Evolutionary conservation across 768 basidiomycete species (phyloP).

Genomic region (Amanita muscaria): DNA sequence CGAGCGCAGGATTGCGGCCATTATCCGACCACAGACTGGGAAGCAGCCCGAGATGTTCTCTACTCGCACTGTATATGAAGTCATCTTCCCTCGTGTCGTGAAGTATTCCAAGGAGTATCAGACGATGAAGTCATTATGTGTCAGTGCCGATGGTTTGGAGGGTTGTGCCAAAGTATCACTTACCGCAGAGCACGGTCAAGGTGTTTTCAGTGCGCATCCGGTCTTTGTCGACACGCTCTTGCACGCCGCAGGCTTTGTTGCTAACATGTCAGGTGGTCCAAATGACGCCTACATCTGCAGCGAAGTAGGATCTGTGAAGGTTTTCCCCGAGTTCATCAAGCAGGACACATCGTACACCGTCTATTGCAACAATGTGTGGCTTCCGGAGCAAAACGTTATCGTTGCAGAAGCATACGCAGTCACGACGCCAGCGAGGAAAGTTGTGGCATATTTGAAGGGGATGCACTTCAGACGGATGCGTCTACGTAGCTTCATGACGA

Average conservation of each 20-base stretch:
- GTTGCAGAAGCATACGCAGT: constrained; percentile 46
- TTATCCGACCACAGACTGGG: constrained; percentile 20
- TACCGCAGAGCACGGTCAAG: constrained; percentile 21
- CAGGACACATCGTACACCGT: constrained; percentile 36
- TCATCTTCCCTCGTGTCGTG: constrained; percentile 63
- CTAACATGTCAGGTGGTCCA: constrained; percentile 43
- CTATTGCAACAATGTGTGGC: constrained; percentile 39
- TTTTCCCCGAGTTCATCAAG: constrained; percentile 36
- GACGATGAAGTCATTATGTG: constrained; percentile 44
- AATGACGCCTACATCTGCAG: constrained; percentile 59
- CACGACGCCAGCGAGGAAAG: constrained; percentile 23
- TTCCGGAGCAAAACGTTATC: constrained; percentile 36
- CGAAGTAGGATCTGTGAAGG: constrained; percentile 38
- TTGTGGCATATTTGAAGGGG: constrained; percentile 50
- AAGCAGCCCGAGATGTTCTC: constrained; percentile 38
- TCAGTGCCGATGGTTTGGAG: constrained; percentile 38
- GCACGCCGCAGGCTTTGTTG: constrained; percentile 63
- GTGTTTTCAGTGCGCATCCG: constrained; percentile 37
- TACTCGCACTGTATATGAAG: constrained; percentile 49
- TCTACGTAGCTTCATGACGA: constrained; percentile 38
- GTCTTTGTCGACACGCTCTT: constrained; percentile 60
- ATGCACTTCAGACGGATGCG: constrained; percentile 53
- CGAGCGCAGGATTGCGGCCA: constrained; percentile 22
- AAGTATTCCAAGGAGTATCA: constrained; percentile 52
- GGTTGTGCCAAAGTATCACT: constrained; percentile 43